Percentiles rank a stretch among this genome's conserved stretches.
Conservation (phyloP, 768 basidiomycete genomes). For the Thelephora aurantiotincta region DNA sequence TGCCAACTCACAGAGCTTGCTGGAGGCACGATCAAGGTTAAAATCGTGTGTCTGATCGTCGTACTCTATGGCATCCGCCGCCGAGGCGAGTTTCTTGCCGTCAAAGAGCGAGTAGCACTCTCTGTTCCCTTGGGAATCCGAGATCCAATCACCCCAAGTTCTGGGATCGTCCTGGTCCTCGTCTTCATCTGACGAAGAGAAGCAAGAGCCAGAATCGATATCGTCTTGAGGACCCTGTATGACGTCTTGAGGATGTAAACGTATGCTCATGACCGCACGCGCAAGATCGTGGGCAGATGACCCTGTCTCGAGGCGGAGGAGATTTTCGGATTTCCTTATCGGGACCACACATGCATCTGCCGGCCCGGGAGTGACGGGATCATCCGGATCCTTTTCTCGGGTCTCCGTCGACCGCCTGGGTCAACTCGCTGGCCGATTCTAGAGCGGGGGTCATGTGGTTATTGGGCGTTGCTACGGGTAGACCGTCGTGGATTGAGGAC, state of each 20-base stretch:
- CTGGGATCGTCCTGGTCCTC: slow-evolving; percentile 29
- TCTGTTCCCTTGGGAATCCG: slow-evolving; percentile 41
- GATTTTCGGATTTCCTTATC: too few species aligned
- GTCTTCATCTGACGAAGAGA: slow-evolving; percentile 6
- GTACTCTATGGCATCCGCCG: slow-evolving; percentile 41
- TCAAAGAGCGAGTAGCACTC: slow-evolving; percentile 69
- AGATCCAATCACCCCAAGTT: slow-evolving; percentile 71
- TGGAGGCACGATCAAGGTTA: slow-evolving; percentile 38
- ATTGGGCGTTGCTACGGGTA: too few species aligned
- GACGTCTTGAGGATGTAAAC: not conserved
- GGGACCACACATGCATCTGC: too few species aligned
- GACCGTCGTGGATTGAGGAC: too few species aligned
- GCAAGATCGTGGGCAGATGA: not conserved
- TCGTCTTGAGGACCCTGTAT: not conserved
- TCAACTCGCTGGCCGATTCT: too few species aligned
- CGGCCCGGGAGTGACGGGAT: too few species aligned
- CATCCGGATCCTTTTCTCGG: too few species aligned
- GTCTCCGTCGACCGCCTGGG: too few species aligned
- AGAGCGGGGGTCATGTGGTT: too few species aligned
- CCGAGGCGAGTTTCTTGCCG: slow-evolving; percentile 41
- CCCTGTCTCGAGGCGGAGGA: not conserved
- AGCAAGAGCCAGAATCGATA: not conserved
- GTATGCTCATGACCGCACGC: not conserved
- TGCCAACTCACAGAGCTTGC: slow-evolving; percentile 24
- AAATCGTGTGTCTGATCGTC: slow-evolving; percentile 51